Evolutionary conservation across 140 eudicot species (phyloP).

Genomic region (Flaveria floridana): DNA sequence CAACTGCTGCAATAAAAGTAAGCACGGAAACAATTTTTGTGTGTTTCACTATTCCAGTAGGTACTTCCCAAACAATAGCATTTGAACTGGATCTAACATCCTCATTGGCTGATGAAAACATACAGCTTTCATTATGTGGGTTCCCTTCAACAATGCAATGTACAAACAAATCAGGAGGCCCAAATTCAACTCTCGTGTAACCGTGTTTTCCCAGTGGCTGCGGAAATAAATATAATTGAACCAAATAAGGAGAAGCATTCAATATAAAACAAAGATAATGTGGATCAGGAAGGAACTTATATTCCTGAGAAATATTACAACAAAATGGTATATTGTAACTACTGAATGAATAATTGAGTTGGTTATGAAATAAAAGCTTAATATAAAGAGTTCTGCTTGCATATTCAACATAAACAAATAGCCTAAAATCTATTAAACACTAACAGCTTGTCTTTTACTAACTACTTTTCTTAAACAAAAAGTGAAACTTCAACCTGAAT

Average conservation of each 20-base stretch:
- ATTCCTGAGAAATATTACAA: not conserved
- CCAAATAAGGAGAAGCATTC: not conserved
- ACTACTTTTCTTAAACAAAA: not conserved
- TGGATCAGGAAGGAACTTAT: not conserved
- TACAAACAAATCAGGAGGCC: slow-evolving; percentile 53
- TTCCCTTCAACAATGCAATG: slow-evolving; percentile 44
- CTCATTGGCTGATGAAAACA: slow-evolving; percentile 29
- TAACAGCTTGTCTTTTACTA: not conserved
- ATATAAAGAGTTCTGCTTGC: not conserved
- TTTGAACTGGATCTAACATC: slow-evolving; percentile 18
- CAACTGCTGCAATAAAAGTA: slow-evolving; percentile 66
- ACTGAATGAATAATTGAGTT: slow-evolving; percentile 1
- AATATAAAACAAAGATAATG: not conserved
- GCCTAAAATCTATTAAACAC: slow-evolving; percentile 6
- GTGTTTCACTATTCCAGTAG: slow-evolving; percentile 68
- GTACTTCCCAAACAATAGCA: slow-evolving; percentile 67
- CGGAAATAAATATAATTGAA: slow-evolving; percentile 16
- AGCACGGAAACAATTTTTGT: slow-evolving; percentile 52
- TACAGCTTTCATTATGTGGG: slow-evolving; percentile 37
- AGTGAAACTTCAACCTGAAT: not conserved
- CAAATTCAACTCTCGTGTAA: slow-evolving; percentile 60
- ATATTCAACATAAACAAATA: not conserved
- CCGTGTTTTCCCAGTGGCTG: slow-evolving; percentile 71
- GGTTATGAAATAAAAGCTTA: not conserved
- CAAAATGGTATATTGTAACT: not conserved